Base-by-base conservation (phyloP, 2,329 filamentous ascomycete genomes). In the Fusarium metavorans region DNA sequence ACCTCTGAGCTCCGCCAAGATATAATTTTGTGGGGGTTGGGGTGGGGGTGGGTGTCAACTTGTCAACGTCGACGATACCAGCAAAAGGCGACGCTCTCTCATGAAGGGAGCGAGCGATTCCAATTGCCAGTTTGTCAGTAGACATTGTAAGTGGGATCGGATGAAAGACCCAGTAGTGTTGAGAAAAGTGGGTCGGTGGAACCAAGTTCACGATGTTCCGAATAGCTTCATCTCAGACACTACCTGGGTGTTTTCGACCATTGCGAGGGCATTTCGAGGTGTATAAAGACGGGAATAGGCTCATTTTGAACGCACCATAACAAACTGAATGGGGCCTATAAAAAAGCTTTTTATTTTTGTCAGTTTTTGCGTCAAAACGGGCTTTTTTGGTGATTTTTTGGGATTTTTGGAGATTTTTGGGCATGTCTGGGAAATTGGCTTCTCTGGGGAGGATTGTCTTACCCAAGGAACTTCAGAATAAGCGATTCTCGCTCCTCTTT, bases 401-500 rank as follows among this genome's bases (percentile, higher is more conserved):
- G 32, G 10, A 1, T 13, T 41, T 11, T 13, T 20, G 18, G 8
- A 2, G 39, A 20, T 41, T 41, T 41, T 37, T 37, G 4, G 14
- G 3, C 35, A 18, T 37, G 6, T 37, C 7, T 7, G 35, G 6
- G 35, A 2, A 37, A 37, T 16, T 16, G 34, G 13, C 13, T 35
- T 35, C 34, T 35, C 14, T 35, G 13, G 34, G 6, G 35, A 18
- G 14, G 14, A 18, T 37, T 37, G 6, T 8, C 35, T 18, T 37
- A 37, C 35, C 35, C 34, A 37, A 34, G 84, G 84, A 97, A 97
- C 87, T 97, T 97, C 80, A 97, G 88, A 71, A 95, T 84, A 68
- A 95, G 80, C 80, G 95, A 97, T 85, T 95, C 93, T 85, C 95
- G 95, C 87, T 96, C 93, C 85, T 97, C 94, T 85, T 94, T 95